A percentile compares a stretch with the other conserved stretches of the same genome.
phyloP scores from a whole-genome alignment of 768 basidiomycete species.

The Calocera cornea region DNA sequence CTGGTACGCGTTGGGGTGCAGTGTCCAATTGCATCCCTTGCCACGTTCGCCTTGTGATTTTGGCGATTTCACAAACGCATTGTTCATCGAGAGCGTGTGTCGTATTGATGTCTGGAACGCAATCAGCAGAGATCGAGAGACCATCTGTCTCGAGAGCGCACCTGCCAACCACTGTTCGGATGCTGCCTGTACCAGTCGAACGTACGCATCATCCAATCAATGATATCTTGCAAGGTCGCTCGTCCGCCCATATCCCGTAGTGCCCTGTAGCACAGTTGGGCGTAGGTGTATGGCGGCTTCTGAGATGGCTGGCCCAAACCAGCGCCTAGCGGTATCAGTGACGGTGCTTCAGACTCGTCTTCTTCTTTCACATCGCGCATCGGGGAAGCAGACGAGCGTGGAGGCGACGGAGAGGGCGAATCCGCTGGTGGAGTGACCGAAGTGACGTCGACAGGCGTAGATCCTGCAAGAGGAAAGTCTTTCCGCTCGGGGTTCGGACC shows the following conservation, averaged over 20 bases:
- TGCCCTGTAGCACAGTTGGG: constrained; percentile 80
- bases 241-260: constrained; percentile 60
- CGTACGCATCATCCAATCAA: constrained; percentile 76
- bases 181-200: constrained; percentile 85
- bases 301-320: constrained; percentile 34
- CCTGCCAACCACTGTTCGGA: constrained; percentile 81
- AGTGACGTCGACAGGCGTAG: neutral
- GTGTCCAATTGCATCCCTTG: constrained; percentile 9
- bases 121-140: constrained; percentile 7
- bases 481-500: neutral
- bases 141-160: constrained; percentile 26
- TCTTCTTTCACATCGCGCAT: neutral
- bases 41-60: constrained; percentile 66
- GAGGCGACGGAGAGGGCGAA: neutral
- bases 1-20: constrained; percentile 4
- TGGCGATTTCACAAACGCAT: constrained; percentile 84
- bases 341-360: constrained; percentile 5
- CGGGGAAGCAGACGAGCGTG: neutral
- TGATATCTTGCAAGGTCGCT: constrained; percentile 84
- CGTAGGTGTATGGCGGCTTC: constrained; percentile 83
- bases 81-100: constrained; percentile 85
- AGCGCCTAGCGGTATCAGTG: neutral
- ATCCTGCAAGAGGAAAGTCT: neutral
- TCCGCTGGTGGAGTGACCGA: neutral
- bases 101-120: constrained; percentile 72